Evolutionary conservation across 2,329 filamentous ascomycete genomes (phyloP).

Genomic region (Exophiala viscosa): DNA sequence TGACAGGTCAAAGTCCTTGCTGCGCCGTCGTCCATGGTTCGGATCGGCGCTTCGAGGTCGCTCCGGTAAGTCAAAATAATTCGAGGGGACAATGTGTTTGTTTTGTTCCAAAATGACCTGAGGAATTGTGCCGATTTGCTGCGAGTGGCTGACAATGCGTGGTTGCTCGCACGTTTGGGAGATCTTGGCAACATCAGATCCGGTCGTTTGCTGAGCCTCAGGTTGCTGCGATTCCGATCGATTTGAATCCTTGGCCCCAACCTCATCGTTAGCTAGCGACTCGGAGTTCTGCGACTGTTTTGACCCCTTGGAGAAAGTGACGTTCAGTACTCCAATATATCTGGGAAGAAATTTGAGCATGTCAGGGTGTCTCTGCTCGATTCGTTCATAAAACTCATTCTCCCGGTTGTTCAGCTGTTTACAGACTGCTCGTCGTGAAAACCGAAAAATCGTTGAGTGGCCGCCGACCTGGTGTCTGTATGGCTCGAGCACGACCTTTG

Average conservation of each 20-base stretch:
- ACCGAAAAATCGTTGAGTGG: slow-evolving; percentile 93
- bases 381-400: slow-evolving; percentile 97
- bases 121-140: slow-evolving; percentile 70
- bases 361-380: slow-evolving; percentile 86
- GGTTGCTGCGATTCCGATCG: background rate
- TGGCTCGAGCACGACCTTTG: slow-evolving; percentile 91
- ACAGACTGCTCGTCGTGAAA: slow-evolving; percentile 91
- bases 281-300: slow-evolving; percentile 48
- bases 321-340: slow-evolving; percentile 87
- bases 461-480: slow-evolving; percentile 97
- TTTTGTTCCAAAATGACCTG: slow-evolving; percentile 95
- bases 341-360: slow-evolving; percentile 87
- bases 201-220: background rate
- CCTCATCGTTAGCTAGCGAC: background rate
- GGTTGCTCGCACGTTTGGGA: slow-evolving; percentile 34
- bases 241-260: background rate
- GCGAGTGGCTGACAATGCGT: slow-evolving; percentile 68
- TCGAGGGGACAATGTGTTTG: slow-evolving; percentile 83
- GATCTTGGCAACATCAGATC: background rate
- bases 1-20: slow-evolving; percentile 11
- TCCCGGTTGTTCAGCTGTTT: slow-evolving; percentile 98
- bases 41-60: slow-evolving; percentile 37
- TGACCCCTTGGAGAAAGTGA: slow-evolving; percentile 82
- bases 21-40: slow-evolving; percentile 24
- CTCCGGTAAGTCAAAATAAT: slow-evolving; percentile 65